Evolutionary conservation across 768 basidiomycete genomes (phyloP).

Genomic region (Mycena rebaudengoi): DNA sequence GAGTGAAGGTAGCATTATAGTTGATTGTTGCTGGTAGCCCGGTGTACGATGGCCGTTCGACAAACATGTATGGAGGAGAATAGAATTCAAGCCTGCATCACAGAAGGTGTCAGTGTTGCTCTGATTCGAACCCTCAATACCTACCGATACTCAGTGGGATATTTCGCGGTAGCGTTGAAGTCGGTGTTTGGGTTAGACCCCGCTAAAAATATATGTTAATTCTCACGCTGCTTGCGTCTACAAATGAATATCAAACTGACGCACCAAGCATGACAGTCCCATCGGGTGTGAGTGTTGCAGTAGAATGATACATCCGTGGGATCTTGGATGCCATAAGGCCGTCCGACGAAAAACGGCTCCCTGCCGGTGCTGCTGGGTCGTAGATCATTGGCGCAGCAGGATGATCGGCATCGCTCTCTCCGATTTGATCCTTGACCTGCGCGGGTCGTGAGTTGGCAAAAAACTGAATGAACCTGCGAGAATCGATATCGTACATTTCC

Average conservation of each 20-base stretch:
- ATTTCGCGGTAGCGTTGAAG: slow-evolving; percentile 27
- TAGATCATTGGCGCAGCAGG: slow-evolving; percentile 44
- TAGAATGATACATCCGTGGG: slow-evolving; percentile 46
- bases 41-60: slow-evolving; percentile 42
- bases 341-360: slow-evolving; percentile 39
- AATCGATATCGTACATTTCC: slow-evolving; percentile 33
- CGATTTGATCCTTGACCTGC: slow-evolving; percentile 41
- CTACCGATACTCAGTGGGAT: slow-evolving; percentile 45
- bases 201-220: slow-evolving; percentile 39
- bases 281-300: slow-evolving; percentile 39
- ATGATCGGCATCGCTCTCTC: slow-evolving; percentile 48
- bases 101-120: not conserved
- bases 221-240: not conserved
- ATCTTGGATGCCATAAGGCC: slow-evolving; percentile 41
- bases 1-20: slow-evolving; percentile 46
- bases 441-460: not conserved
- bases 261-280: slow-evolving; percentile 39
- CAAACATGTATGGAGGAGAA: slow-evolving; percentile 52
- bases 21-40: slow-evolving; percentile 46
- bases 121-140: not conserved
- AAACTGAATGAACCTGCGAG: slow-evolving; percentile 6
- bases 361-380: slow-evolving; percentile 38
- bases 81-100: slow-evolving; percentile 46
- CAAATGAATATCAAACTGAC: not conserved
- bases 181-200: slow-evolving; percentile 57